These are phyloP conservation scores for Aspergillus pseudoglaucus DNA, from an alignment of 2,329 filamentous ascomycete genomes.

Conservation along the genomic window DNA sequence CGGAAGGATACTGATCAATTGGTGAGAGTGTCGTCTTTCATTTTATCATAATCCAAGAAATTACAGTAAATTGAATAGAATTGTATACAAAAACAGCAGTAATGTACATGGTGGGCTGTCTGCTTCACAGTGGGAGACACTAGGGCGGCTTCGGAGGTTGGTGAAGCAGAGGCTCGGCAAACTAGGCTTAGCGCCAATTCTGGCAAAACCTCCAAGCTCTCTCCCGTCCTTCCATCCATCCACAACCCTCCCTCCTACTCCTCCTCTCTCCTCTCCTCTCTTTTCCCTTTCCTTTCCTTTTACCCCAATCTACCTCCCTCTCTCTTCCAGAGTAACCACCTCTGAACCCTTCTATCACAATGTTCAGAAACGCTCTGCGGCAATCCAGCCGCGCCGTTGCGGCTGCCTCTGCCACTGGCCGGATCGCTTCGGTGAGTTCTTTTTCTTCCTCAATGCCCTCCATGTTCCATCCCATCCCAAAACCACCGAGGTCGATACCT, in stretches of 20 bases:
- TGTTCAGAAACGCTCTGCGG: slow-evolving; percentile 98
- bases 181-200: slow-evolving; percentile 34
- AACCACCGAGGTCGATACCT: slow-evolving; percentile 11
- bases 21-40: neutral
- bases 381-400: slow-evolving; percentile 93
- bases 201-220: slow-evolving; percentile 35
- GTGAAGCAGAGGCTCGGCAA: slow-evolving; percentile 26
- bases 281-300: slow-evolving; percentile 14
- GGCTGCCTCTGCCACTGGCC: slow-evolving; percentile 85
- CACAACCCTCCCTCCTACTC: slow-evolving; percentile 37
- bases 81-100: too few species aligned
- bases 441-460: slow-evolving; percentile 31
- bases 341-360: slow-evolving; percentile 49
- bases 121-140: slow-evolving; percentile 1
- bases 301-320: slow-evolving; percentile 37
- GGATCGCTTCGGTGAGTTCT: slow-evolving; percentile 85
- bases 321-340: slow-evolving; percentile 35
- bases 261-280: slow-evolving; percentile 12
- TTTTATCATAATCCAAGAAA: neutral
- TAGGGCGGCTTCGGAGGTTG: slow-evolving; percentile 35
- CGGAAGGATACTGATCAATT: slow-evolving; percentile 6
- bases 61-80: neutral
- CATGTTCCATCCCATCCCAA: slow-evolving; percentile 27
- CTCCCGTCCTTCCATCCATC: slow-evolving; percentile 36
- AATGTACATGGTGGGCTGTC: too few species aligned